phyloP scores from a whole-genome alignment of 768 basidiomycete species.

The Chalciporus pseudorubinellus region DNA sequence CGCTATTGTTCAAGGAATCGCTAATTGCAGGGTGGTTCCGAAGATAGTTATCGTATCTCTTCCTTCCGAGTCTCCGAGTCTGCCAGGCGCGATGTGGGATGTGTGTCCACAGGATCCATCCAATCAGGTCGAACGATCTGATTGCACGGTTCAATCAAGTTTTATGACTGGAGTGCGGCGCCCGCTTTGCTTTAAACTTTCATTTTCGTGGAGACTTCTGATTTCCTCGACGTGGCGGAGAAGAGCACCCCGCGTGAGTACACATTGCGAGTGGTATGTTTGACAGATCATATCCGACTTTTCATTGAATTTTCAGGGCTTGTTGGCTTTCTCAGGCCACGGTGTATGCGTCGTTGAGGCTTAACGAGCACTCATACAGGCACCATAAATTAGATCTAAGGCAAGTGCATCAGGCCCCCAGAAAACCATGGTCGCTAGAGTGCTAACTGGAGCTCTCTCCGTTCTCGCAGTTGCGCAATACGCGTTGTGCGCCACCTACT shows the following conservation, averaged over 20 bases:
- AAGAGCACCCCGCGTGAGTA: background rate
- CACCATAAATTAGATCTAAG: background rate
- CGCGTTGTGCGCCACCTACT: conserved; percentile 43
- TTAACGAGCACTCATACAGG: background rate
- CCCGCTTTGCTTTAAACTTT: background rate
- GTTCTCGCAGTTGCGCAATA: conserved; percentile 5
- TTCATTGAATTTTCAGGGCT: background rate
- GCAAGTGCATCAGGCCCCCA: background rate
- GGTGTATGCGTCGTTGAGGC: background rate
- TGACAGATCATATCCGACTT: no score
- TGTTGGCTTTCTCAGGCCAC: background rate
- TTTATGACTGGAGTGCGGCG: background rate
- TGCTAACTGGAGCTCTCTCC: background rate
- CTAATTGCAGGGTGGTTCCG: background rate
- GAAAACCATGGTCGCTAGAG: conserved; percentile 1
- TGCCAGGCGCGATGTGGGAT: background rate
- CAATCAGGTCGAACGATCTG: background rate
- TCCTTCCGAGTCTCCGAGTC: background rate
- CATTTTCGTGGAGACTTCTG: background rate
- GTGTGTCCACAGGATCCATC: background rate
- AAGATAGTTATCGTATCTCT: background rate
- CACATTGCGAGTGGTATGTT: background rate
- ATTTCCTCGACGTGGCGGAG: no score
- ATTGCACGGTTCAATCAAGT: background rate
- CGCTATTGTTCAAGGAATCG: background rate